Evolutionary conservation across 257 asterid species (phyloP).

Genomic region (Ehretia macrophylla): DNA sequence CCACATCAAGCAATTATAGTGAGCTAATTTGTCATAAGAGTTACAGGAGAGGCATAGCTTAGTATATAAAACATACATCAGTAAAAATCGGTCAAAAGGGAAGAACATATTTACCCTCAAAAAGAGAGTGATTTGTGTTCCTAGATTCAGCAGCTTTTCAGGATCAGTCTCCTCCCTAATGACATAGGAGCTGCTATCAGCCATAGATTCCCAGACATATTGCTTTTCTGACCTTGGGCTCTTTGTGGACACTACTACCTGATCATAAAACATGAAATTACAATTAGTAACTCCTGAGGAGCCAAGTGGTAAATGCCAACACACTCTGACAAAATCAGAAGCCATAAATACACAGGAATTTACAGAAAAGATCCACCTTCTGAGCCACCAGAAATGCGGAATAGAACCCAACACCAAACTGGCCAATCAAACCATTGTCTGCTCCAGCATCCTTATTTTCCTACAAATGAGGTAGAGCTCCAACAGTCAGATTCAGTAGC

Average conservation of each 20-base stretch:
- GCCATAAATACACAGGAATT: neutral
- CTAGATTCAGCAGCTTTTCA: constrained; percentile 54
- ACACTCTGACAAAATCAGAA: neutral
- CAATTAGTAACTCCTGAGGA: neutral
- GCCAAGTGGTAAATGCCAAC: constrained; percentile 8
- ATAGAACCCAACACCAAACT: constrained; percentile 97
- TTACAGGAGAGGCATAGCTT: neutral
- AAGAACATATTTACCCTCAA: constrained; percentile 49
- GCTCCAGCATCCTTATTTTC: constrained; percentile 79
- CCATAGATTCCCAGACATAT: constrained; percentile 85
- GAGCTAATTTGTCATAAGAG: neutral
- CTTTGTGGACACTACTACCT: constrained; percentile 94
- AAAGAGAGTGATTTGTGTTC: constrained; percentile 92
- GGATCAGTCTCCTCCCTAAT: constrained; percentile 87
- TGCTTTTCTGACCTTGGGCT: constrained; percentile 96
- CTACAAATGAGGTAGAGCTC: constrained; percentile 26
- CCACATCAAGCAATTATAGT: too few species aligned
- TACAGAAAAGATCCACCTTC: constrained; percentile 38
- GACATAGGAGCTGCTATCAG: constrained; percentile 84
- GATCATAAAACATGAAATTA: constrained; percentile 7
- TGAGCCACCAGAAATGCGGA: constrained; percentile 93
- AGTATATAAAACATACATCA: neutral
- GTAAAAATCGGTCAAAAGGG: neutral
- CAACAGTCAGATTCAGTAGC: constrained; percentile 9
- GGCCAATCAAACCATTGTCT: constrained; percentile 95